Conservation (phyloP, 441 rosid genomes). For the Euphorbia schlechtendalii region DNA sequence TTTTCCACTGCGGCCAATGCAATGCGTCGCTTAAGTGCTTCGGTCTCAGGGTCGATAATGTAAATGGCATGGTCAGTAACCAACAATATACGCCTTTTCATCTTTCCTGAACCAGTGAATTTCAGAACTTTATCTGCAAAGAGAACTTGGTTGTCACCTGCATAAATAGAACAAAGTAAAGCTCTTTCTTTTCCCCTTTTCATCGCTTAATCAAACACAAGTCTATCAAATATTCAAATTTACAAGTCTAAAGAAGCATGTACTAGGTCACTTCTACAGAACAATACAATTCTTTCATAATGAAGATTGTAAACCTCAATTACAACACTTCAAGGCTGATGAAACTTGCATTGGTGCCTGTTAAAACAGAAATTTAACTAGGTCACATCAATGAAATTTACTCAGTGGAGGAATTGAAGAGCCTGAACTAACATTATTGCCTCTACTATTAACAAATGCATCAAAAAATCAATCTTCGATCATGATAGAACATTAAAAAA, state of each 20-base stretch:
- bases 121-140: conserved; percentile 89
- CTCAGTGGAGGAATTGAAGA: not conserved
- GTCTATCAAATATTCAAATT: no score
- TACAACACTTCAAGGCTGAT: not conserved
- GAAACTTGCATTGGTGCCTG: not conserved
- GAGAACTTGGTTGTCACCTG: conserved; percentile 67
- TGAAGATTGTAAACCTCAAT: not conserved
- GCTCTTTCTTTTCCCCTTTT: no score
- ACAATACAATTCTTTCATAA: not conserved
- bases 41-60: conserved; percentile 71
- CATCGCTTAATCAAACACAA: not conserved
- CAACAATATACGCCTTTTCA: conserved; percentile 65
- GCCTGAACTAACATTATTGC: not conserved
- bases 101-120: conserved; percentile 82
- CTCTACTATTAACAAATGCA: not conserved
- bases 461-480: not conserved
- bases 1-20: conserved; percentile 79
- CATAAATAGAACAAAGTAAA: conserved; percentile 1
- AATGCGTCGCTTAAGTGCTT: conserved; percentile 65
- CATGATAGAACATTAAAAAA: not conserved
- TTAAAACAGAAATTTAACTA: not conserved
- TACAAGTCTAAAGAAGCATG: not conserved
- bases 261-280: no score
- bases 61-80: conserved; percentile 82
- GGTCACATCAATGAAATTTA: not conserved